phyloP scores from a whole-genome alignment of 2,329 filamentous ascomycete genomes.

The Trichocomaceae sp. region DNA sequence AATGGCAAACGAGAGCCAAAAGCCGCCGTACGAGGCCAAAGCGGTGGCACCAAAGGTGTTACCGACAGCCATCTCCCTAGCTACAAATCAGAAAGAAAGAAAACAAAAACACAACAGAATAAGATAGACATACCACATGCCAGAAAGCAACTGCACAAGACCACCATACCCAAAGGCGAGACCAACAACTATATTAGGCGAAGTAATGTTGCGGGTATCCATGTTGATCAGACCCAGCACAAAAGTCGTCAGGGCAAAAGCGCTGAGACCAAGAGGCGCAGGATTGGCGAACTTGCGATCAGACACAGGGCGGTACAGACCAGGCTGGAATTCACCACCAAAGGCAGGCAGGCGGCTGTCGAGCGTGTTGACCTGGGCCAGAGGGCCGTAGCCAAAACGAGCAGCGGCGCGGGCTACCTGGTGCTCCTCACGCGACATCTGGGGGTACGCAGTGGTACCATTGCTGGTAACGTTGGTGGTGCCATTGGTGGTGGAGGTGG shows the following conservation, averaged over 20 bases:
- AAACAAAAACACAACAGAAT: background rate
- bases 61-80: slow-evolving; percentile 79
- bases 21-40: slow-evolving; percentile 73
- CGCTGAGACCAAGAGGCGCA: slow-evolving; percentile 66
- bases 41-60: slow-evolving; percentile 83
- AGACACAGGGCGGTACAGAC: slow-evolving; percentile 58
- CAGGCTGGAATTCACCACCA: slow-evolving; percentile 67
- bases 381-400: slow-evolving; percentile 46
- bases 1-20: slow-evolving; percentile 72
- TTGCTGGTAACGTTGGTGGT: slow-evolving; percentile 6
- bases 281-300: slow-evolving; percentile 70
- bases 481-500: too few species aligned
- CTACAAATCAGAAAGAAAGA: background rate
- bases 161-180: slow-evolving; percentile 70
- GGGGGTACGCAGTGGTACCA: slow-evolving; percentile 18
- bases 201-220: slow-evolving; percentile 52
- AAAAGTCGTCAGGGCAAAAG: slow-evolving; percentile 78
- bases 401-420: slow-evolving; percentile 39
- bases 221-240: slow-evolving; percentile 70
- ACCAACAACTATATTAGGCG: slow-evolving; percentile 61
- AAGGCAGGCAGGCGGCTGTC: slow-evolving; percentile 53
- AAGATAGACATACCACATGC: slow-evolving; percentile 65
- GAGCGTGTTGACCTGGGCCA: slow-evolving; percentile 44
- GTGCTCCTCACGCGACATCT: slow-evolving; percentile 41
- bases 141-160: slow-evolving; percentile 69